Base-by-base conservation (phyloP, 495 filamentous ascomycete species). In the Aspergillus hancockii region DNA sequence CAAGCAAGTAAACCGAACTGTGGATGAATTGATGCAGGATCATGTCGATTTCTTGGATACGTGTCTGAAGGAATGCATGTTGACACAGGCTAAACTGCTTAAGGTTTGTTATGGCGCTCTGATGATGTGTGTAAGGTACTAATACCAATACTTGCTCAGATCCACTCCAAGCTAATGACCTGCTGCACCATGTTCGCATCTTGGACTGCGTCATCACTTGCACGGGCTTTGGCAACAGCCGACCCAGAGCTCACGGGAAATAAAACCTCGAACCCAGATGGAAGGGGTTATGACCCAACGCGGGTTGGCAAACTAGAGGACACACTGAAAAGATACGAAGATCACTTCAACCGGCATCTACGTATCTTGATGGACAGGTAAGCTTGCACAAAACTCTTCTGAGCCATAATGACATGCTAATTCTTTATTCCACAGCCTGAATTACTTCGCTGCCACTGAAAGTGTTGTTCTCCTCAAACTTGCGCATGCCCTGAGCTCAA, bases 41-140 rank as follows among this genome's bases (percentile, higher is more conserved):
- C 94, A 98, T 79, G 93, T 98, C 31, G 94, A 98, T 74, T 98
- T 98, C 71, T 73, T 98, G 55, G 94, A 97, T 66, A 97, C 93
- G 13, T 98, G 94, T 72, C 77, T 98, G 55, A 98, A 98, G 75
- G 94, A 97, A 76, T 97, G 95, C 79, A 97, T 97, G 93, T 81
- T 98, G 34, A 98, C 95, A 12, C 97, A 98, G 69, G 89, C 89
- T 54, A 97, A 96, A 73, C 75, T 98, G 8, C 77, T 98, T 19
- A 87, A 90, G 78, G 94, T 97, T 82, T 50, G 82, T 72, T 52
- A 32, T 18, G 8, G 12, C 25, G 22, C 8, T 32, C 6, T 19
- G 8, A n/a, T 43, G 32, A 31, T 49, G 9, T 52, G 54, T 22
- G n/a, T 8, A n/a, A n/a, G 32, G 32, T 43, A 52, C 74, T 70